Conservation (phyloP, 1,139 yeast genomes). For the Taiozyma onychis region DNA sequence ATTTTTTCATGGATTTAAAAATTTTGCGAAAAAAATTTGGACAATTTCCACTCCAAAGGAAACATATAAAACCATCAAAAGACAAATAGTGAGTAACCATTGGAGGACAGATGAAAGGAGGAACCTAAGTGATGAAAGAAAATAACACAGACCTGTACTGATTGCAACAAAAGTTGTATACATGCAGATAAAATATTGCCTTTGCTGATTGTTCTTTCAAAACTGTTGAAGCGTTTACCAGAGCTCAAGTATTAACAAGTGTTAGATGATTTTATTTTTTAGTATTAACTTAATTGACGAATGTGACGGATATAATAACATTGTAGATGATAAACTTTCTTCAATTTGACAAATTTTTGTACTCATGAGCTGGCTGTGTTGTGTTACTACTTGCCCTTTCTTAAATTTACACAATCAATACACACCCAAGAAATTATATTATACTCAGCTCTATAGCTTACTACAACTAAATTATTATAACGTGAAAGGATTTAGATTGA, state of each 20-base stretch:
- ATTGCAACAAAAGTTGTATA: slow-evolving; percentile 22
- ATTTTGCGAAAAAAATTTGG: not conserved
- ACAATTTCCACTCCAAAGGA: not conserved
- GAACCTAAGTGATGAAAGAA: slow-evolving; percentile 35
- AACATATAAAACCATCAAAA: not conserved
- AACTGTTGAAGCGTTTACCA: not conserved
- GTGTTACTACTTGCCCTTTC: too few species aligned
- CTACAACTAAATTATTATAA: slow-evolving; percentile 3
- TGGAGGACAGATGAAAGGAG: not conserved
- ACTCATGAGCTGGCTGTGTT: too few species aligned
- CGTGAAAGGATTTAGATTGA: slow-evolving; percentile 23
- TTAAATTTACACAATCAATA: too few species aligned
- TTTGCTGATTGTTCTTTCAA: slow-evolving; percentile 13
- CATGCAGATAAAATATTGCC: slow-evolving; percentile 24
- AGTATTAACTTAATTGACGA: not conserved
- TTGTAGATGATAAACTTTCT: not conserved
- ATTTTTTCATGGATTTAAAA: not conserved
- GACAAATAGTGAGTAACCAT: not conserved
- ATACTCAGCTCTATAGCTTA: too few species aligned
- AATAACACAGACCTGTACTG: slow-evolving; percentile 64
- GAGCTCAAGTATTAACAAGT: not conserved
- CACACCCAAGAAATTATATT: too few species aligned
- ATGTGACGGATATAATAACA: not conserved
- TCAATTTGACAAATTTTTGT: too few species aligned
- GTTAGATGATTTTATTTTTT: not conserved